Conservation (phyloP, 805 yeast species). For the Debaryomyces castellii region DNA sequence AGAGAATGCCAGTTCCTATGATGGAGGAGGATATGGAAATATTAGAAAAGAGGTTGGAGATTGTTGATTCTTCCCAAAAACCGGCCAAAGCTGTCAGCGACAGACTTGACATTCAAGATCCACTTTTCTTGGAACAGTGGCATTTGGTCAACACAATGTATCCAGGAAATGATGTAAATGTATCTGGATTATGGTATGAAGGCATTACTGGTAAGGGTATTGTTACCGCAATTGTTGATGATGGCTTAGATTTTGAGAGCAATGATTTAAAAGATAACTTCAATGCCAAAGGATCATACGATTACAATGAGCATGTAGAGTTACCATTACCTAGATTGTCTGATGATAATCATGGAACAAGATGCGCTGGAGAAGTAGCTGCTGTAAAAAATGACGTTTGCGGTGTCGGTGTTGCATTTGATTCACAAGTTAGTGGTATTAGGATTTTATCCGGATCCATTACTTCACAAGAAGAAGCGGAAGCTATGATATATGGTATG, state of each 20-base stretch:
- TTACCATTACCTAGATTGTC: conserved; percentile 76
- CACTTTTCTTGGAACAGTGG: conserved; percentile 86
- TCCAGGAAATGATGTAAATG: conserved; percentile 86
- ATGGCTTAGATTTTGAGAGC: conserved; percentile 84
- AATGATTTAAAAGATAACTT: conserved; percentile 72
- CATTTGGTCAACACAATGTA: conserved; percentile 73
- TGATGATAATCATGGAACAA: conserved; percentile 92
- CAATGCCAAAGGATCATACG: conserved; percentile 84
- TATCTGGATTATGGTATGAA: conserved; percentile 78
- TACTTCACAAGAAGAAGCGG: conserved; percentile 87
- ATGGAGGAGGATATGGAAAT: conserved; percentile 7
- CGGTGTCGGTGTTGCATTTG: conserved; percentile 96
- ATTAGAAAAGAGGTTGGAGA: conserved; percentile 5
- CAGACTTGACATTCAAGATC: conserved; percentile 71
- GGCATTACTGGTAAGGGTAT: conserved; percentile 80
- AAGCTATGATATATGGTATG: conserved; percentile 75
- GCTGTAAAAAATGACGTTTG: conserved; percentile 83
- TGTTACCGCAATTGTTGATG: conserved; percentile 89
- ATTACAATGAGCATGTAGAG: conserved; percentile 73
- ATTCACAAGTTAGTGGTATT: conserved; percentile 83
- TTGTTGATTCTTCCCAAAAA: conserved; percentile 52
- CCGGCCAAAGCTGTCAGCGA: conserved; percentile 45
- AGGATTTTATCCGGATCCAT: conserved; percentile 82
- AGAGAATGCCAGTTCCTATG: conserved; percentile 57
- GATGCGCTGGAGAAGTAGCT: conserved; percentile 98